phyloP scores from a whole-genome alignment of 805 yeast genomes.

The Zygotorulaspora sp. region DNA sequence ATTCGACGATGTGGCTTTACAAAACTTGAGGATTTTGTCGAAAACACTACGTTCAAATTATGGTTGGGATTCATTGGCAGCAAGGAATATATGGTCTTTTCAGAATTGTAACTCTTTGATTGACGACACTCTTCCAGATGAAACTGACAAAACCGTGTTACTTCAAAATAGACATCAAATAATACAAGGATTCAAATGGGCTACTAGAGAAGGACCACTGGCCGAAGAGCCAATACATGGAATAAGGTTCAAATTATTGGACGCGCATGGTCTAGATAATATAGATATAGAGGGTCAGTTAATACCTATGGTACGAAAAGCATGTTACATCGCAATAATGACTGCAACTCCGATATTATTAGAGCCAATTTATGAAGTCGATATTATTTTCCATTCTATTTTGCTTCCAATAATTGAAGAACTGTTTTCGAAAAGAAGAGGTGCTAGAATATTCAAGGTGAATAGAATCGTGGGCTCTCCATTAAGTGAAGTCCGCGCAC shows the following conservation, averaged over 20 bases:
- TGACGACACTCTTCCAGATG: conserved; percentile 73
- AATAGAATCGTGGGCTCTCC: conserved; percentile 69
- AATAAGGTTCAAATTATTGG: conserved; percentile 66
- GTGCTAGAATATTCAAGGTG: conserved; percentile 45
- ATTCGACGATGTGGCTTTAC: conserved; percentile 47
- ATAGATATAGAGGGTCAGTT: conserved; percentile 49
- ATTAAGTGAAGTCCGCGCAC: conserved; percentile 55
- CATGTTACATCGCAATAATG: conserved; percentile 75
- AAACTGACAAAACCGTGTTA: conserved; percentile 54
- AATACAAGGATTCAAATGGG: conserved; percentile 79
- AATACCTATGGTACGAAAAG: conserved; percentile 76
- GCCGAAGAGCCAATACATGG: conserved; percentile 76
- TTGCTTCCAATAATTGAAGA: conserved; percentile 47
- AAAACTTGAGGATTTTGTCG: conserved; percentile 43
- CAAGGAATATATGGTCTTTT: conserved; percentile 77
- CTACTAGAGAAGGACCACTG: conserved; percentile 82
- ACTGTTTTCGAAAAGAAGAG: conserved; percentile 63
- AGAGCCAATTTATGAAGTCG: conserved; percentile 74
- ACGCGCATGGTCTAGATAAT: conserved; percentile 40
- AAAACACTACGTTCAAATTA: conserved; percentile 52
- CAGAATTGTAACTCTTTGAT: conserved; percentile 58
- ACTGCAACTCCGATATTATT: conserved; percentile 72
- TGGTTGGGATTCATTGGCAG: conserved; percentile 79
- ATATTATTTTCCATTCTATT: conserved; percentile 49
- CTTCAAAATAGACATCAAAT: conserved; percentile 49